These are phyloP conservation scores for Suhomyces taliae DNA, from an alignment of 1,139 yeast species.

Conservation along the genomic window DNA sequence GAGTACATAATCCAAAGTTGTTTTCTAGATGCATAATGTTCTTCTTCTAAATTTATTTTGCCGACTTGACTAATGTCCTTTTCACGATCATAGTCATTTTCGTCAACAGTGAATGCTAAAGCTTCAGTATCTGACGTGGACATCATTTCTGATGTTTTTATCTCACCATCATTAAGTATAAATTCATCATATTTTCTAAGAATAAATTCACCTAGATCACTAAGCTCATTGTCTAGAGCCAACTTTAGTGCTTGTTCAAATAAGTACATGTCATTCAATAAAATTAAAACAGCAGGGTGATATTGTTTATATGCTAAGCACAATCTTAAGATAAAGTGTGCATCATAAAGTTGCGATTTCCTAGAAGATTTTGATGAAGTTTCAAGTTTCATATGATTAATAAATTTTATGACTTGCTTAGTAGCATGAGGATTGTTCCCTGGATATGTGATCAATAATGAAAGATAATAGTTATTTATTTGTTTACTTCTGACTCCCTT, in stretches of 20 bases:
- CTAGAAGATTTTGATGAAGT: slow-evolving; percentile 10
- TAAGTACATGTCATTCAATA: slow-evolving; percentile 61
- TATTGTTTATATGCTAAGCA: slow-evolving; percentile 61
- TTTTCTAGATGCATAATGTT: slow-evolving; percentile 53
- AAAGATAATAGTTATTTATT: slow-evolving; percentile 71
- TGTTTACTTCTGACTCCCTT: slow-evolving; percentile 48
- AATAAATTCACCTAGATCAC: slow-evolving; percentile 54
- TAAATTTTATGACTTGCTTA: slow-evolving; percentile 29
- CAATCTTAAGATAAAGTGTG: slow-evolving; percentile 72
- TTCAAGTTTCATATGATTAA: slow-evolving; percentile 27
- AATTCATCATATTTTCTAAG: slow-evolving; percentile 35
- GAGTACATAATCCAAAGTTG: slow-evolving; percentile 75
- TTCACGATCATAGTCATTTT: slow-evolving; percentile 11
- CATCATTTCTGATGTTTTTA: slow-evolving; percentile 1
- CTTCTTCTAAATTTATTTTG: slow-evolving; percentile 34
- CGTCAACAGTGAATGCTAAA: background rate
- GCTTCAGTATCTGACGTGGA: slow-evolving; percentile 7
- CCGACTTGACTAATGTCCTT: slow-evolving; percentile 20
- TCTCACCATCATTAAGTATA: slow-evolving; percentile 16
- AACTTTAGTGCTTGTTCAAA: slow-evolving; percentile 80
- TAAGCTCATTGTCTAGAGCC: slow-evolving; percentile 63
- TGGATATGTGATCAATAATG: slow-evolving; percentile 65
- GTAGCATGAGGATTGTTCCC: slow-evolving; percentile 31
- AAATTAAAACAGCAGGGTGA: slow-evolving; percentile 69
- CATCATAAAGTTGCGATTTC: slow-evolving; percentile 45